Percentiles rank a stretch among this genome's conserved stretches.
Conservation (phyloP, 225 moss, liverwort and hornwort species). For the Climacium dendroides region DNA sequence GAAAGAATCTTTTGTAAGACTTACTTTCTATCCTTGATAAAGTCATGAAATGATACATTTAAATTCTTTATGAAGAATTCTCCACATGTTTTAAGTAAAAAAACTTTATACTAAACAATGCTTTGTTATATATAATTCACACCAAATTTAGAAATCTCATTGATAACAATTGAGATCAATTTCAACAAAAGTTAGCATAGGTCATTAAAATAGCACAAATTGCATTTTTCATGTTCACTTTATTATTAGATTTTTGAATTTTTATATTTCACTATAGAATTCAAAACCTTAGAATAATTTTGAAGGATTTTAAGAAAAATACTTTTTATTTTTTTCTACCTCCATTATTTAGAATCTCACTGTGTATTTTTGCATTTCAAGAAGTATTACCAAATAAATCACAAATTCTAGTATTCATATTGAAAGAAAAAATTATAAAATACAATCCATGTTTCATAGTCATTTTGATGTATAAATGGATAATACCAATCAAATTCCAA, state of each 20-base stretch:
- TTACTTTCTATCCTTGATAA: too few relatives aligned
- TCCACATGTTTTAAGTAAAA: background rate
- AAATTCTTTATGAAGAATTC: too few relatives aligned
- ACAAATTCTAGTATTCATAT: background rate
- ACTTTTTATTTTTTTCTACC: background rate
- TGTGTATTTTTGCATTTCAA: background rate
- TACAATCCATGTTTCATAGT: background rate
- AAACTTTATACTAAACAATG: background rate
- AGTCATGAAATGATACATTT: too few relatives aligned
- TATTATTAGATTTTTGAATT: background rate
- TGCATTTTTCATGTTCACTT: background rate
- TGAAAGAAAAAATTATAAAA: background rate
- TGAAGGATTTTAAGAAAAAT: background rate
- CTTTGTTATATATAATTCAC: background rate
- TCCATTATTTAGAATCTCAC: background rate
- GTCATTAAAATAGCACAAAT: fast-evolving
- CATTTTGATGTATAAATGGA: background rate
- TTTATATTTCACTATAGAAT: background rate
- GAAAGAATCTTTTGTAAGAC: too few relatives aligned
- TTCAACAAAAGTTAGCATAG: background rate
- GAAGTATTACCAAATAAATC: too few relatives aligned
- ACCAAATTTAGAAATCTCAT: background rate
- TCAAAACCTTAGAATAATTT: background rate
- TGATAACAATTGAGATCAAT: background rate
- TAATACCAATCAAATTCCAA: background rate